Evolutionary conservation across 805 yeast genomes (phyloP), one percentile per base, ranked within the genome.

Genomic region (Teunomyces kruisii): DNA sequence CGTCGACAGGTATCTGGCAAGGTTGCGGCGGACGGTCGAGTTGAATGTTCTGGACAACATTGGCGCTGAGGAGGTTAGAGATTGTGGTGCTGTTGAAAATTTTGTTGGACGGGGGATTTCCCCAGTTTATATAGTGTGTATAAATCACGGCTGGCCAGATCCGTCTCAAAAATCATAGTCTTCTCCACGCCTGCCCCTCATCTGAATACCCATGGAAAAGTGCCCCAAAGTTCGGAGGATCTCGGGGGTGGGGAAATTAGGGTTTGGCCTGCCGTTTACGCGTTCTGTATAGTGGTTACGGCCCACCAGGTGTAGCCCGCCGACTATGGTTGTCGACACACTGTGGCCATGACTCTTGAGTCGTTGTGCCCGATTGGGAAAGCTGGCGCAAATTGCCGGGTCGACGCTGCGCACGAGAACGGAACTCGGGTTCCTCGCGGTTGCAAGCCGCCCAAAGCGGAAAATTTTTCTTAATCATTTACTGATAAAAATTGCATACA

Each of bases 1-100:
- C 6, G 50, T 42, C 22, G 51, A 32, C 42, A 40, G 48, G 40
- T 30, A 29, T 32, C 47, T 45, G 39, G 45, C 41, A 12, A 35
- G 38, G 13, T 24, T 27, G 14, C 45, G 43, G 19, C 44, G 40
- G 12, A 32, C 41, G 28, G 37, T 14, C 29, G 33, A 19, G 10
- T 9, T 17, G 22, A 39, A 6, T 5, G 22, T 37, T 37, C 40
- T 37, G 40, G 40, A 27, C 31, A 37, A 26, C 30, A 37, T 37
- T 26, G 9, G 26, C 26, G 16, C 37, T 24, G 22, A 16, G 24
- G 22, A 32, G 32, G 9, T n/a, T n/a, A n/a, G n/a, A n/a, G 28
- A 10, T 3, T 26, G 28, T 26, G 28, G 12, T 26, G 28, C 9
- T 26, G 28, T 3, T 26, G 7, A 3, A 9, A 3, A 26, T 5